Evolutionary conservation across 495 filamentous ascomycete genomes (phyloP), one percentile per base, ranked within the genome.

Genomic region (Penicillium chermesinum): DNA sequence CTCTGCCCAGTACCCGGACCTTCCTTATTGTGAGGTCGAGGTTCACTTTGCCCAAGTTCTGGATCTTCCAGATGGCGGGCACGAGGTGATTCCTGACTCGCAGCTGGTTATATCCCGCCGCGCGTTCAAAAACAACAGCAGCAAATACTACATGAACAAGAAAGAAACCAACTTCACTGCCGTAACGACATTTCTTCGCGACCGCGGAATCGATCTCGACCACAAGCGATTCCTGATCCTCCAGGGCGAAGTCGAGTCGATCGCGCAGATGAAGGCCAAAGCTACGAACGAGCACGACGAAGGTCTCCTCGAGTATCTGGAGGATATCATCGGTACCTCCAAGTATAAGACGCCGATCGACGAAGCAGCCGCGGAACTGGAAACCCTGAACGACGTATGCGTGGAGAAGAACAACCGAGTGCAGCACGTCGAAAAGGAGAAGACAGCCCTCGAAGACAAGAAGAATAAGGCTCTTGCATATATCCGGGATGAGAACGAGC

Each of bases 241-340:
- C 39, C 93, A 98, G 67, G 93, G 93, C 52, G 93, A 98, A 65
- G 93, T 98, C 48, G 93, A 98, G 62, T 96, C 90, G 0, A 98
- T 98, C 57, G 91, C 93, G 19, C 93, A 98, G 70, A 98, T 98
- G 93, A 98, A 97, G 66, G 79, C 93, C 1, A 98, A 98, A 65
- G 93, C 94, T 2, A 84, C 76, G 17, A 88, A 87, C 51, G 93
- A 97, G 57, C 90, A 96, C 54, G 93, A 98, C 55, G 93, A 98
- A 60, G 93, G 93, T 14, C 78, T 98, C 19, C 74, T 98, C 18
- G 93, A 98, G 64, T 98, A 98, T 55, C 81, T 98, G 1, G 93
- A 98, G 61, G 93, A 98, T 63, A 97, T 98, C 55, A 96, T 98
- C 51, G 93, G 93, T 44, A 98, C 93, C 0, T 96, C 90, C 12